Conservation (phyloP, 2,329 filamentous ascomycete genomes). For the Cordyceps tenuipes region DNA sequence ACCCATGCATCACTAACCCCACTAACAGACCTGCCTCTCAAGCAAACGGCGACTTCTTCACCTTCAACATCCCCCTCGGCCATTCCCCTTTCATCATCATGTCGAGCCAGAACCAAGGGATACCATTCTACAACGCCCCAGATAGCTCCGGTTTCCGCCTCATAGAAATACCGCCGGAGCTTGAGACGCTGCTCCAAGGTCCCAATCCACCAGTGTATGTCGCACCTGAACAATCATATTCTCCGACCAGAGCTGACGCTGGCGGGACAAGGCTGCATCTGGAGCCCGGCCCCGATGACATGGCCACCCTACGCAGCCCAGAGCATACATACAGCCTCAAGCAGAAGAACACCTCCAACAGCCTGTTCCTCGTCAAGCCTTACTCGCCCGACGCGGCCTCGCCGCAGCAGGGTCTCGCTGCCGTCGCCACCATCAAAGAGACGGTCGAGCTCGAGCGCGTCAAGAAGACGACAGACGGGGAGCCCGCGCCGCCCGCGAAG, state of each 20-base stretch:
- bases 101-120: slow-evolving; percentile 40
- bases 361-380: slow-evolving; percentile 47
- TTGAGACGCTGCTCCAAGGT: slow-evolving; percentile 47
- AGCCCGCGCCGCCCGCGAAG: slow-evolving; percentile 18
- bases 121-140: slow-evolving; percentile 42
- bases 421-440: slow-evolving; percentile 51
- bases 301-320: slow-evolving; percentile 44
- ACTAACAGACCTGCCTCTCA: not conserved
- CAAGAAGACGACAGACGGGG: slow-evolving; percentile 37
- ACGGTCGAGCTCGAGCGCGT: slow-evolving; percentile 51
- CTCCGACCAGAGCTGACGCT: not conserved
- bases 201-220: slow-evolving; percentile 45
- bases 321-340: slow-evolving; percentile 49
- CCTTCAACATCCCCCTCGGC: not conserved
- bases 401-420: slow-evolving; percentile 31
- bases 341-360: slow-evolving; percentile 61
- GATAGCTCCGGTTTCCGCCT: slow-evolving; percentile 48
- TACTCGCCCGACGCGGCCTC: slow-evolving; percentile 9
- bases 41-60: not conserved
- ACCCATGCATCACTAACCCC: not conserved
- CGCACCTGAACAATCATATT: not conserved
- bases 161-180: slow-evolving; percentile 52
- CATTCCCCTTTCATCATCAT: slow-evolving; percentile 19
- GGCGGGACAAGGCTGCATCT: slow-evolving; percentile 37
- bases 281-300: slow-evolving; percentile 36